A percentile compares a stretch with the other conserved stretches of the same genome.
These are phyloP conservation scores for Astrothelium subdiscretum DNA, from an alignment of 495 filamentous ascomycete genomes.

Conservation along the genomic window DNA sequence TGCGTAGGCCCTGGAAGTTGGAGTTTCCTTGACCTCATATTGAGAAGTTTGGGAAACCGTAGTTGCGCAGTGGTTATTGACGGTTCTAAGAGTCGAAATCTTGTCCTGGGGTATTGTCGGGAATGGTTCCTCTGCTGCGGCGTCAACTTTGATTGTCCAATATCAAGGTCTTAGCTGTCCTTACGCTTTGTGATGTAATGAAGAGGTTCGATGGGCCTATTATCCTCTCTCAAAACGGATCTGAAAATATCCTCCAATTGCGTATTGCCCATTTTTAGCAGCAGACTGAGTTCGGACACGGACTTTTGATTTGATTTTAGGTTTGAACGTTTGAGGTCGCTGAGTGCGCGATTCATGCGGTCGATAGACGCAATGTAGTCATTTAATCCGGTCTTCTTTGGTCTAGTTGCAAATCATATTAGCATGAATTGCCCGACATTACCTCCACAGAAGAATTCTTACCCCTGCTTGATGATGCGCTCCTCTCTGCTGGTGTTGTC, in stretches of 20 bases:
- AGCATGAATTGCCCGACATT: not conserved
- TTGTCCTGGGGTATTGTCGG: slow-evolving; percentile 49
- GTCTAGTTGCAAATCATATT: slow-evolving; percentile 35
- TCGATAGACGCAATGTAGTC: slow-evolving; percentile 86
- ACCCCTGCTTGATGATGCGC: slow-evolving; percentile 77
- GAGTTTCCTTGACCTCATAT: slow-evolving; percentile 36
- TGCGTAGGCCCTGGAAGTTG: slow-evolving; percentile 67
- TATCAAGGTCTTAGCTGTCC: slow-evolving; percentile 34
- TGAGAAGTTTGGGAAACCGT: slow-evolving; percentile 38
- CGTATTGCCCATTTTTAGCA: slow-evolving; percentile 64
- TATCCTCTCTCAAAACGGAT: slow-evolving; percentile 59
- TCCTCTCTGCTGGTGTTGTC: slow-evolving; percentile 85
- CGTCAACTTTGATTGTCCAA: slow-evolving; percentile 25
- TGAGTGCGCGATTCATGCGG: slow-evolving; percentile 68
- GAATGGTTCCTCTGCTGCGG: slow-evolving; percentile 49
- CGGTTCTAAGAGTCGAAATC: slow-evolving; percentile 42
- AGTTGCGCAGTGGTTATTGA: slow-evolving; percentile 46
- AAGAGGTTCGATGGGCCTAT: slow-evolving; percentile 69
- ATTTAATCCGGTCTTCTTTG: slow-evolving; percentile 62
- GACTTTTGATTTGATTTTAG: slow-evolving; percentile 84
- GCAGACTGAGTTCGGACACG: slow-evolving; percentile 61
- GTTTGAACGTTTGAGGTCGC: slow-evolving; percentile 73
- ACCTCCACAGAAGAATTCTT: slow-evolving; percentile 11
- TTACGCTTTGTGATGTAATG: slow-evolving; percentile 83
- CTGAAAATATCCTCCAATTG: slow-evolving; percentile 77